Base-by-base conservation (phyloP, 371 early-diverging fungal genomes). In the Nematocida sp. region DNA sequence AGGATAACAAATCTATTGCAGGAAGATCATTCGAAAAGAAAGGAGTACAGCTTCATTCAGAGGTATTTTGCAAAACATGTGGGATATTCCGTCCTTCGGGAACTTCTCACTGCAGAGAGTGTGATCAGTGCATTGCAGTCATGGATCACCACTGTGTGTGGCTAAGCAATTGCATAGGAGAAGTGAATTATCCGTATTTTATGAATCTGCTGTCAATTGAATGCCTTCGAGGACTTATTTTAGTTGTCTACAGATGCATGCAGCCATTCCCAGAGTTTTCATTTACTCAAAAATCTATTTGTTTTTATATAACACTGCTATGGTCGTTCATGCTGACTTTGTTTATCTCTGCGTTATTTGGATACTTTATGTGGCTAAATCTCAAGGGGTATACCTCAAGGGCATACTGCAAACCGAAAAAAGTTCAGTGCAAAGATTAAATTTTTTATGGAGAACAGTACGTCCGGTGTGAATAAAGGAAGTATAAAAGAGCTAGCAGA, bases 111-210 rank as follows among this genome's bases (percentile, higher is more conserved):
- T 87, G 87, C 71, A 55, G 72, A 47, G 82, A 82, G 33, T 87
- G 87, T 60, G 67, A 82, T 39, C 46, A 47, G 23, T 87, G 87
- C 66, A 66, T 87, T 25, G n/a, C 82, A 2, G 83, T 84, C 39
- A 87, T 83, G 85, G 87, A 87, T 60, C 87, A 87, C 57, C 87
- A 87, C 78, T 87, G 87, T 61, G 23, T 69, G n/a, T 83, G 83
- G 84, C 81, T 87, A 55, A 66, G 66, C 50, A 86, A 64, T 39
- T 87, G 87, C 73, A 84, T 87, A 23, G 87, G 85, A 3, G 78
- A 84, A 57, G 84, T 83, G 23, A 87, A 86, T 71, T 82, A 73
- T 33, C 50, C 61, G 23, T 44, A 55, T 20, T 82, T 82, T 54
- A 66, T 82, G 58, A 23, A 40, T 64, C 55, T 82, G 23, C 71